These are phyloP conservation scores for Ustilago esculenta DNA, from an alignment of 1,284 basidiomycete species.

Conservation along the genomic window DNA sequence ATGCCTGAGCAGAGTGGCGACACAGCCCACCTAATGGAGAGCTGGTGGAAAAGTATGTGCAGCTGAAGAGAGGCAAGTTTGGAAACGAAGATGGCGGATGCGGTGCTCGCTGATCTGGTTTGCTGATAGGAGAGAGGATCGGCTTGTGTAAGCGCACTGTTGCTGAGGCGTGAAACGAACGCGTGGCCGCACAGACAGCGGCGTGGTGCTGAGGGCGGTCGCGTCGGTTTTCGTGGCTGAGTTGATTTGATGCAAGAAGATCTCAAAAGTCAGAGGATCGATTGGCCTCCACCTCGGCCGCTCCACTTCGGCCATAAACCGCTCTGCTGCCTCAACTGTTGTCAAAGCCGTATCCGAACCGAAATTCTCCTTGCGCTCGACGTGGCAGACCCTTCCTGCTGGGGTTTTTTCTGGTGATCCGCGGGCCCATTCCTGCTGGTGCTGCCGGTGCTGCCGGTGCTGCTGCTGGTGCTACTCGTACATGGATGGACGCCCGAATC, in stretches of 20 bases:
- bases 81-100: no score
- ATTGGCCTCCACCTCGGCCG: constrained; percentile 28
- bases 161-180: no score
- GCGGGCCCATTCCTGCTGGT: not conserved
- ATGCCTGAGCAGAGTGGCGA: no score
- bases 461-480: no score
- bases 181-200: no score
- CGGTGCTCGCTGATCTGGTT: not conserved
- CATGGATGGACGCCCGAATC: no score
- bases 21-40: no score
- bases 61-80: no score
- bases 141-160: constrained; percentile 12
- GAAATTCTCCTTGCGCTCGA: constrained; percentile 23
- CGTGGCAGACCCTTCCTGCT: not conserved
- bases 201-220: no score
- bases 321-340: constrained; percentile 12
- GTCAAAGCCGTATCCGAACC: constrained; percentile 7
- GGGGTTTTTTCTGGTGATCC: not conserved
- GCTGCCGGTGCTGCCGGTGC: no score
- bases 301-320: not conserved
- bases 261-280: constrained; percentile 8
- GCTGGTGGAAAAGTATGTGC: no score
- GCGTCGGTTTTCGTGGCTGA: no score
- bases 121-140: not conserved
- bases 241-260: constrained; percentile 3